phyloP scores from a whole-genome alignment of 192 early-diverging fungal species.

The Backusella tuberculispora region DNA sequence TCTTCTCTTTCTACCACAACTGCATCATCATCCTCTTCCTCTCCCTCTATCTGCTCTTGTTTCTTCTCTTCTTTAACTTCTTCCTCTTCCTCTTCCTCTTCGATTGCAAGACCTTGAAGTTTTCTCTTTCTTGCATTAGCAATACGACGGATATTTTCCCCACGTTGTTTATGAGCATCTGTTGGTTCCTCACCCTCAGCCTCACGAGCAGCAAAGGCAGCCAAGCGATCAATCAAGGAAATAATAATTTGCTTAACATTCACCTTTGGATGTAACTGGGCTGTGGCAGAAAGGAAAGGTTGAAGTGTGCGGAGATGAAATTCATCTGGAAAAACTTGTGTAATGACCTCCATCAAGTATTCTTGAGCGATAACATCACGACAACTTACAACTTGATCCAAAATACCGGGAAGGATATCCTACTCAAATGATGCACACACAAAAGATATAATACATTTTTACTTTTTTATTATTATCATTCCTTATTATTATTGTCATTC shows the following conservation, averaged over 20 bases:
- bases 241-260: conserved; percentile 98
- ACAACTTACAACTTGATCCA: conserved; percentile 97
- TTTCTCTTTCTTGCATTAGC: conserved; percentile 13
- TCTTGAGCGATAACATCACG: conserved; percentile 99
- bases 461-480: too few species aligned
- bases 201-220: conserved; percentile 86
- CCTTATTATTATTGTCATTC: too few species aligned
- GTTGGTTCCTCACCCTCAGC: conserved; percentile 52
- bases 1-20: background rate
- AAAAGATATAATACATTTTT: too few species aligned
- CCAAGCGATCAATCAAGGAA: conserved; percentile 91
- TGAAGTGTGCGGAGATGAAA: conserved; percentile 94
- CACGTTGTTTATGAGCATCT: conserved; percentile 43
- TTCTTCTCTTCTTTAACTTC: conserved; percentile 35
- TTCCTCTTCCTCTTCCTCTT: conserved; percentile 38
- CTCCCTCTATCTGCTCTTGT: background rate
- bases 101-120: conserved; percentile 32
- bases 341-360: conserved; percentile 99
- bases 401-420: conserved; percentile 86
- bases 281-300: conserved; percentile 87
- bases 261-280: conserved; percentile 88
- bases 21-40: background rate
- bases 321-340: conserved; percentile 97
- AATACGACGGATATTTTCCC: conserved; percentile 16
- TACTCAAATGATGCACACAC: conserved; percentile 22